Base-by-base conservation (phyloP, 139 green algal species). In the Gonium pectorale region DNA sequence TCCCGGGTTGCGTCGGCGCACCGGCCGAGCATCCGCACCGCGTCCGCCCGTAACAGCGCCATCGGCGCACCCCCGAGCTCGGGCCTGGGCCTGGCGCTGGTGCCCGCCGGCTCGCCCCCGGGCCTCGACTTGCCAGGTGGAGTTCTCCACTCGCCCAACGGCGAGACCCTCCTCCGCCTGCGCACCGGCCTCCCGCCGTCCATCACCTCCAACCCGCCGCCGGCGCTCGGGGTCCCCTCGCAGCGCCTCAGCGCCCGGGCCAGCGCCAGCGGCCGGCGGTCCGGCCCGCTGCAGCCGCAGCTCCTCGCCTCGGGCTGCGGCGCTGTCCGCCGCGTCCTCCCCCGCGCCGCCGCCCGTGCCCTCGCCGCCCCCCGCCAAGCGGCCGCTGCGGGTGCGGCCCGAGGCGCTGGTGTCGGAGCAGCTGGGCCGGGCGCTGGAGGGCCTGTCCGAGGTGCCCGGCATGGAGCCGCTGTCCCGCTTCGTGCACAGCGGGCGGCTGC, bases 391-490 rank as follows among this genome's bases (percentile, higher is more conserved):
- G 2, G 27, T 82, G 11, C 56, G n/a, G 37, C 56, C 74, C 21
- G 74, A 70, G 56, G 38, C 51, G 54, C 21, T 82, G 59, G 74
- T 82, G 41, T 71, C 74, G 78, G 41, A 66, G 63, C 44, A 31
- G 33, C 33, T 84, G 78, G 52, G 26, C 15, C 15, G n/a, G 78
- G 7, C 41, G 78, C 78, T 84, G 63, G 44, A 3, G 44, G 24
- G 44, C 31, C 63, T 84, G 62, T 31, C 33, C 17, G 63, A 52
- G 21, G 63, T 84, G 31, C 31, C 46, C 17, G 78, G 78, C 33
- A 75, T 84, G 78, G 63, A 84, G 63, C 22, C 46, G 44, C 22
- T 84, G 43, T 35, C 63, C 22, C 33, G n/a, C 33, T 77, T 67
- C 62, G 7, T 75, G 5, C 31, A 26, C 54, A 44, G 44, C 33